These are phyloP conservation scores for Didymella keratinophila DNA, from an alignment of 2,329 filamentous ascomycete species.

Conservation along the genomic window DNA sequence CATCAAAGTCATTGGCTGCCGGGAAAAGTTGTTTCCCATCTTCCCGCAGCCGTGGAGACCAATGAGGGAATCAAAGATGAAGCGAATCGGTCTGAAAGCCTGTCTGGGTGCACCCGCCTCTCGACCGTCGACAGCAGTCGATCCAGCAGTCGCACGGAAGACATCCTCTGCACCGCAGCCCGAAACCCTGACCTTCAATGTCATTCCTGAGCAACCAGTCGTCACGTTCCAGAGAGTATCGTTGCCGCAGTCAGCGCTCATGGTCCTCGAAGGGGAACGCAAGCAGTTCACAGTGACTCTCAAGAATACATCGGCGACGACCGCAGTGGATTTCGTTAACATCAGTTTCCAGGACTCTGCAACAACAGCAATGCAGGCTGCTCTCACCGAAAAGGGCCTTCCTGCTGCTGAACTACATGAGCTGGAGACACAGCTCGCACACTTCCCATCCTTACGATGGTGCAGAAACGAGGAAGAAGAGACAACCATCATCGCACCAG, in stretches of 20 bases:
- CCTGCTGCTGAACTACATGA: conserved; percentile 83
- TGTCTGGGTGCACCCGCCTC: conserved; percentile 59
- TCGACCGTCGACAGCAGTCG: conserved; percentile 47
- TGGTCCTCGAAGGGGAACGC: conserved; percentile 91
- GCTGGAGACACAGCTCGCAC: conserved; percentile 79
- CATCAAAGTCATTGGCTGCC: conserved; percentile 81
- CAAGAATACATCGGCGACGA: conserved; percentile 74
- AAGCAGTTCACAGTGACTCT: conserved; percentile 80
- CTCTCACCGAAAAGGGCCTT: conserved; percentile 78
- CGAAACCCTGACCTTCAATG: conserved; percentile 68
- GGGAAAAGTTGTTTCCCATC: conserved; percentile 83
- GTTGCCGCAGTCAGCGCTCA: conserved; percentile 82
- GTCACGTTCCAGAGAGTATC: conserved; percentile 78
- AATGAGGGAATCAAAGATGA: conserved; percentile 74
- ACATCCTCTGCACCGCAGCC: conserved; percentile 42
- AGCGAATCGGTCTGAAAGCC: conserved; percentile 70
- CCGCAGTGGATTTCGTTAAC: conserved; percentile 81
- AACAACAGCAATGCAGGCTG: conserved; percentile 76
- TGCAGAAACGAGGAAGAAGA: conserved; percentile 59
- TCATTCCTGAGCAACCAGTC: conserved; percentile 81
- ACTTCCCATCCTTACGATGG: conserved; percentile 68
- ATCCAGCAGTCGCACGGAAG: conserved; percentile 34
- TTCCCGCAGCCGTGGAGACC: conserved; percentile 80
- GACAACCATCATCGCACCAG: conserved; percentile 68
- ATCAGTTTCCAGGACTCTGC: conserved; percentile 93